Conservation (phyloP, 1,284 basidiomycete species). For the Chiua sp. region DNA sequence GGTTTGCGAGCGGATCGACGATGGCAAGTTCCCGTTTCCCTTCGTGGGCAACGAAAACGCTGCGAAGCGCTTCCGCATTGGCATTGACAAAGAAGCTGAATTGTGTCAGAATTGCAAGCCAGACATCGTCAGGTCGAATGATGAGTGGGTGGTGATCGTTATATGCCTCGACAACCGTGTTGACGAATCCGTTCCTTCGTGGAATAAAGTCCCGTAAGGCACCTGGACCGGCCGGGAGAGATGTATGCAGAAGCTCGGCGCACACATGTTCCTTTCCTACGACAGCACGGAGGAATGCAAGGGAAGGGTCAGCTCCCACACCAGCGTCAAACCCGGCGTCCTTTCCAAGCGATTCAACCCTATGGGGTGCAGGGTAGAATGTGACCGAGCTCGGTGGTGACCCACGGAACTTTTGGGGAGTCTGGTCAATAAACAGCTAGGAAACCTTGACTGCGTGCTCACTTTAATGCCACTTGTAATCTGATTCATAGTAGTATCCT, state of each 20-base stretch:
- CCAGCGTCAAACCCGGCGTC: constrained; percentile 32
- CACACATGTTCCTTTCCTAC: constrained; percentile 24
- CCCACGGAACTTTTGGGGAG: no score
- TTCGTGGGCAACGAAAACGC: constrained; percentile 46
- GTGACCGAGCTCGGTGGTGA: no score
- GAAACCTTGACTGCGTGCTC: no score
- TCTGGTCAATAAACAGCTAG: no score
- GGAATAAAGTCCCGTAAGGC: constrained; percentile 34
- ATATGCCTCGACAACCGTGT: constrained; percentile 44
- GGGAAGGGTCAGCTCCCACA: constrained; percentile 21
- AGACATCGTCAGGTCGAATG: constrained; percentile 49
- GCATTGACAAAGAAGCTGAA: constrained; percentile 51
- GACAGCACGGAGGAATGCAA: constrained; percentile 25
- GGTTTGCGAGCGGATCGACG: constrained; percentile 17
- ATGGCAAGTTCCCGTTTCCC: constrained; percentile 42
- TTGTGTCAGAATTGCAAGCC: constrained; percentile 50
- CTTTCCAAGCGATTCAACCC: constrained; percentile 36
- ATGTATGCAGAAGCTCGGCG: constrained; percentile 31
- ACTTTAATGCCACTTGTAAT: no score
- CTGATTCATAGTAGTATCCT: no score
- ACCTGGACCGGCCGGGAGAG: constrained; percentile 26
- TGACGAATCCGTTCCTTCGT: constrained; percentile 42
- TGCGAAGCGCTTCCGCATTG: constrained; percentile 44
- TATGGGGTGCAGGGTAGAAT: constrained; percentile 27
- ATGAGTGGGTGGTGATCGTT: constrained; percentile 43